Conservation (phyloP, 2,329 filamentous ascomycete genomes). For the Xylariaceae sp. region DNA sequence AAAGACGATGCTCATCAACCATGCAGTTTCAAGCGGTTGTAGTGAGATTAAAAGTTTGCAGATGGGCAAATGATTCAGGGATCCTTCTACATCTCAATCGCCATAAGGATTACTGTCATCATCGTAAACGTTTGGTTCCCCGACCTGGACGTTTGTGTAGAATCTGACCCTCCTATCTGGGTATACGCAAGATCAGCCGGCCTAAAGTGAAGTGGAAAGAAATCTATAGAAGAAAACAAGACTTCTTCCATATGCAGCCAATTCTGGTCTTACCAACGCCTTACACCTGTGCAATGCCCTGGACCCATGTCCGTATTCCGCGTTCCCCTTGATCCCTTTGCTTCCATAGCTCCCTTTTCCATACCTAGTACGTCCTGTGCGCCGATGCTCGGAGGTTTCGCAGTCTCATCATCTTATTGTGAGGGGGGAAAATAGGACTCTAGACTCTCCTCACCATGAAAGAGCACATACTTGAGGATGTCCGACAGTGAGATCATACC, state of each 20-base stretch:
- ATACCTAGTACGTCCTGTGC: conserved; percentile 10
- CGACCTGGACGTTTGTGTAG: no score
- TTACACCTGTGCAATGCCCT: conserved; percentile 28
- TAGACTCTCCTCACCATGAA: conserved; percentile 68
- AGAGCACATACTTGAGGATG: conserved; percentile 89
- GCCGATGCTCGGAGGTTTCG: conserved; percentile 1
- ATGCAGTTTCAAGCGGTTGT: no score
- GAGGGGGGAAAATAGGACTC: conserved; percentile 17
- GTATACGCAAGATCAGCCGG: conserved; percentile 8
- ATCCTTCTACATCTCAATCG: no score
- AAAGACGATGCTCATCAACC: no score
- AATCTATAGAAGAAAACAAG: conserved; percentile 19
- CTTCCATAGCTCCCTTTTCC: conserved; percentile 9
- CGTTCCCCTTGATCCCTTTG: not conserved
- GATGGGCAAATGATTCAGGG: no score
- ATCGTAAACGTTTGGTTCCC: no score
- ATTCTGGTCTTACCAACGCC: conserved; percentile 26
- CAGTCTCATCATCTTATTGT: conserved; percentile 12
- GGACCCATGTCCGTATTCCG: conserved; percentile 1
- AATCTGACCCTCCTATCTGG: conserved; percentile 7
- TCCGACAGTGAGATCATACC: conserved; percentile 93
- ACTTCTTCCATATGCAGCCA: conserved; percentile 19
- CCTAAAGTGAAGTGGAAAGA: conserved; percentile 10
- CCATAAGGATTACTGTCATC: no score
- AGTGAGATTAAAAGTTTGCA: no score